Percentiles rank a stretch among this genome's conserved stretches.
Evolutionary conservation across 2,329 filamentous ascomycete genomes (phyloP).

Genomic region (Xylaria sp.): DNA sequence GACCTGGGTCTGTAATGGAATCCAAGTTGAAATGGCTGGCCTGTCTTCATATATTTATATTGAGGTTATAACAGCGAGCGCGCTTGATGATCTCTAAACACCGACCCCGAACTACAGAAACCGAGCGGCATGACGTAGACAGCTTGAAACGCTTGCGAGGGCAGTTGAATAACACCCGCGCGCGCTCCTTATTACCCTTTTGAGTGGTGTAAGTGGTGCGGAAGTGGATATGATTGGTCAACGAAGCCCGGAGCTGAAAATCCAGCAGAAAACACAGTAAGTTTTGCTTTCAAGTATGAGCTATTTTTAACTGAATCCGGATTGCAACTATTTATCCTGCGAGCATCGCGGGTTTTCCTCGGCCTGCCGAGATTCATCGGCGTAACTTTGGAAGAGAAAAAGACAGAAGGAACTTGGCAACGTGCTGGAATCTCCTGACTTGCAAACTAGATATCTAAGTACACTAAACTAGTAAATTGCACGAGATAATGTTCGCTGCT

Average conservation of each 20-base stretch:
- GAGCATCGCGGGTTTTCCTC: no score
- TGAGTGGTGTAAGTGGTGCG: background rate
- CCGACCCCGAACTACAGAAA: background rate
- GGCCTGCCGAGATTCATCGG: no score
- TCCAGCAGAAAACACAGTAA: background rate
- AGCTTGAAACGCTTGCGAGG: background rate
- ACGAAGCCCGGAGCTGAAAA: background rate
- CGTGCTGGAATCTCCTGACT: no score
- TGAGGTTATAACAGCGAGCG: background rate
- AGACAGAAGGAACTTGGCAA: no score
- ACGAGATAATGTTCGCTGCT: no score
- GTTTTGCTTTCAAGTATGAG: background rate
- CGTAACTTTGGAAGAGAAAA: no score
- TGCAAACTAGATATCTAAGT: no score
- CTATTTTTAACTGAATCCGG: background rate
- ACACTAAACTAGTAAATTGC: no score
- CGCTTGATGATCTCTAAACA: background rate
- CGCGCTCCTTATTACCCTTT: constrained; percentile 23
- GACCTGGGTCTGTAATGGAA: background rate
- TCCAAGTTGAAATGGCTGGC: background rate
- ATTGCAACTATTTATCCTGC: no score
- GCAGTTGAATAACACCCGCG: constrained; percentile 4
- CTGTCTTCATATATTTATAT: background rate
- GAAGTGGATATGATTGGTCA: constrained; percentile 9
- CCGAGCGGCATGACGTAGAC: background rate